Evolutionary conservation across 148 eudicot species (phyloP).

Genomic region (Gaultheria prostrata): DNA sequence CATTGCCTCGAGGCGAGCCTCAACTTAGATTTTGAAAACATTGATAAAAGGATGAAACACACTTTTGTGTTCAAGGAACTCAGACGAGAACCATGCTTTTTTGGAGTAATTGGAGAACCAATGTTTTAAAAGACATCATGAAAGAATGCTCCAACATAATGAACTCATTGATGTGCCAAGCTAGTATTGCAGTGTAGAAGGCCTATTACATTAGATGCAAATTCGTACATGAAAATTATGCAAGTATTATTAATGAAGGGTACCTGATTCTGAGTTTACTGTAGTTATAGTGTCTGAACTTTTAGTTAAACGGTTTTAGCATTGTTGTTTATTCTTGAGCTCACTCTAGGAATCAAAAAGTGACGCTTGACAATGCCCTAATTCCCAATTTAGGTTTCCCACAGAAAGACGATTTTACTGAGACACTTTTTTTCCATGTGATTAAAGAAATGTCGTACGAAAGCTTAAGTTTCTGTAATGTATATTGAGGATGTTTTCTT

Average conservation of each 20-base stretch:
- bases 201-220: background rate
- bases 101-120: background rate
- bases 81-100: background rate
- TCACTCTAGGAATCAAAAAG: background rate
- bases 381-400: background rate
- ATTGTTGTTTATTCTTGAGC: background rate
- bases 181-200: background rate
- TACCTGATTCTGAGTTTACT: background rate
- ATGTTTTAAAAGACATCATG: background rate
- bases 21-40: too few relatives aligned
- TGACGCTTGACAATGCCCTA: background rate
- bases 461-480: background rate
- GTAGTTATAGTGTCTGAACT: background rate
- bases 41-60: too few relatives aligned
- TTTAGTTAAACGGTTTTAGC: background rate
- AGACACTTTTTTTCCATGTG: background rate
- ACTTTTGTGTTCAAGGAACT: background rate
- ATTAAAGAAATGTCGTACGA: background rate
- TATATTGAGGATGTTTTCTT: background rate
- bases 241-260: background rate
- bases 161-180: conserved; percentile 1
- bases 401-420: background rate
- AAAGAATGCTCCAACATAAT: background rate
- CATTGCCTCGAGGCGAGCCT: too few relatives aligned
- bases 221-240: background rate